Percentiles rank a stretch among this genome's conserved stretches.
phyloP scores from a whole-genome alignment of 23 red algal species.

The Gracilaria caudata region DNA sequence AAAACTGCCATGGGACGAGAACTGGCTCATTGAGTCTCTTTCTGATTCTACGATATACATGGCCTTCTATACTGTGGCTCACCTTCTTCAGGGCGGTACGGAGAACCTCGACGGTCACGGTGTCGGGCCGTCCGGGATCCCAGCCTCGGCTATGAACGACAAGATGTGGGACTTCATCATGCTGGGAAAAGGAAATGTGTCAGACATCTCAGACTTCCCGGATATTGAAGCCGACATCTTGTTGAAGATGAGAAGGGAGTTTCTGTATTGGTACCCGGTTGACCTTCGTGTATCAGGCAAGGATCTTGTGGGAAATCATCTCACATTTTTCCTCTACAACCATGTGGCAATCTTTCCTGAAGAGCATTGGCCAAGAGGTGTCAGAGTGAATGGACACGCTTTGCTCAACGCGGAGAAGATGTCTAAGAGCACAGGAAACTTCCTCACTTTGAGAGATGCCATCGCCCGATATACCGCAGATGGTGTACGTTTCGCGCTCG shows the following conservation, averaged over 20 bases:
- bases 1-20: conserved; percentile 95
- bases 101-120: conserved; percentile 86
- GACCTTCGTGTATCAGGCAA: conserved; percentile 98
- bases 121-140: conserved; percentile 70
- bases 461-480: conserved; percentile 89
- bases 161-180: conserved; percentile 94
- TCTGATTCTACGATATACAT: conserved; percentile 99
- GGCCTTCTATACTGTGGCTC: conserved; percentile 97
- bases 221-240: conserved; percentile 27
- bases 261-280: conserved; percentile 97
- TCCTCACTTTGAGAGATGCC: conserved; percentile 92
- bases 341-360: conserved; percentile 93
- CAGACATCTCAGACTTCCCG: conserved; percentile 9
- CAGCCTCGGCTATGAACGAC: conserved; percentile 72
- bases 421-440: conserved; percentile 99
- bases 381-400: conserved; percentile 95
- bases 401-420: conserved; percentile 99
- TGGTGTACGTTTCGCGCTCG: conserved; percentile 94
- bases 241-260: conserved; percentile 77
- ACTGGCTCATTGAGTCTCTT: conserved; percentile 96
- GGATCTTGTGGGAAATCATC: conserved; percentile 95
- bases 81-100: conserved; percentile 86
- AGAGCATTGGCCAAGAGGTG: conserved; percentile 88
- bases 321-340: conserved; percentile 99
- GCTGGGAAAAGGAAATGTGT: conserved; percentile 68